phyloP scores from a whole-genome alignment of 176 grass and related monocot genomes.

The sorghum (Sorghum bicolor) region DNA sequence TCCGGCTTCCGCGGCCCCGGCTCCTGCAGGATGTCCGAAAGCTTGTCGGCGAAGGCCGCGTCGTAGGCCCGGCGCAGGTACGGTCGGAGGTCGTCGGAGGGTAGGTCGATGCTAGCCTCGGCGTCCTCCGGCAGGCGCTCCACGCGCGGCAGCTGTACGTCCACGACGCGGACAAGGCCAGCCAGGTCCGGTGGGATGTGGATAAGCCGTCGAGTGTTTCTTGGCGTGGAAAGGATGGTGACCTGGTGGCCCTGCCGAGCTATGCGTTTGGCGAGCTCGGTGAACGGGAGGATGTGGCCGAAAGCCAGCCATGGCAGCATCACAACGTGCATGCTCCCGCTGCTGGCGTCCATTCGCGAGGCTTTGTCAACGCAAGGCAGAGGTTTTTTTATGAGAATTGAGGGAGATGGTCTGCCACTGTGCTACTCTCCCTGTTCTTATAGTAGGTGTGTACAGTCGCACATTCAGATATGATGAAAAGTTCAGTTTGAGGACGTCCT shows the following conservation, averaged over 20 bases:
- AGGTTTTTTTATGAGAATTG: not conserved
- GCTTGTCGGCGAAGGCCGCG: not conserved
- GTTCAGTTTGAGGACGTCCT: not conserved
- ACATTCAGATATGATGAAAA: not conserved
- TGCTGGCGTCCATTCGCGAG: not conserved
- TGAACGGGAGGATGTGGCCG: constrained; percentile 59
- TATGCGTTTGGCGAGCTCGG: constrained; percentile 54
- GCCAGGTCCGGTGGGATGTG: not conserved
- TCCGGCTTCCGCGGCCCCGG: not conserved
- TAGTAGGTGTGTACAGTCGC: not conserved
- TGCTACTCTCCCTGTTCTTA: not conserved
- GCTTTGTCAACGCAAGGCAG: not conserved
- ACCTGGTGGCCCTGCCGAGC: constrained; percentile 20
- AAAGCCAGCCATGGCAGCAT: constrained; percentile 84
- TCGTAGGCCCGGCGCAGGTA: constrained; percentile 2
- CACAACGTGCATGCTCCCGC: constrained; percentile 37
- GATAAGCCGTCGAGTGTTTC: not conserved
- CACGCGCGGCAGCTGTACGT: not conserved
- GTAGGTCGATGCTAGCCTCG: constrained; percentile 23
- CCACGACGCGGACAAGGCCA: not conserved
- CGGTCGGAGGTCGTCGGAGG: not conserved
- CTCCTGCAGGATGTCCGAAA: not conserved
- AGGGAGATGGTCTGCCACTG: not conserved
- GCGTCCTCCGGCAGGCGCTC: constrained; percentile 18
- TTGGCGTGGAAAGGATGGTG: constrained; percentile 3